Base-by-base conservation (phyloP, 805 yeast species). In the Pichia heedii region DNA sequence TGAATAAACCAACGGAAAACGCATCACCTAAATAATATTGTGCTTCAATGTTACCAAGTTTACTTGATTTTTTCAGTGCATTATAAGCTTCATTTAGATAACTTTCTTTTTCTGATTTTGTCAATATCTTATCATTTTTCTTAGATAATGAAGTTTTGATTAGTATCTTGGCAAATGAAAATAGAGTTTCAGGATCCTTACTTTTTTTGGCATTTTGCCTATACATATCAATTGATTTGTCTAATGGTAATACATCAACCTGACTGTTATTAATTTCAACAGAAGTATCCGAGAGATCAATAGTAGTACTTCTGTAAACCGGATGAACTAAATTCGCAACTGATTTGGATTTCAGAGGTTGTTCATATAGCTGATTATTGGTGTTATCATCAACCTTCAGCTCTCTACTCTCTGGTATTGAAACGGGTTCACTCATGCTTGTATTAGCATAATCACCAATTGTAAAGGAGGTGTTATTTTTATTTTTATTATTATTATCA, bases 1-100 rank as follows among this genome's bases (percentile, higher is more conserved):
- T 44, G 44, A 88, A 71, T 0, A 85, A 86, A 3, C 95, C 95
- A 2, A 90, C 79, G 12, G 89, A 74, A 60, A 81, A 81, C 0
- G 90, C 88, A 62, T 90, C 97, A n/a, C 80, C 98, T 26, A 93
- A 66, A 22, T 89, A 69, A 57, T 90, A 93, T 61, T 93, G 97
- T 0, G 97, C 95, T 42, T 90, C 96, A 1, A 81, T 72, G 53
- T 80, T 82, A 33, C 53, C 54, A 3, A 42, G 13, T 35, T 47
- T 50, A 26, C 46, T 42, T 1, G 53, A 40, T 43, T 47, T 50
- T 30, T 51, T 50, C 50, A 89, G 69, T 51, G 84, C 81, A 44
- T 69, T 68, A 19, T 74, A 68, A 0, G 96, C 90, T 58, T 93
- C 97, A 53, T 83, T 81, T 33, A 88, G 66, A 43, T 85, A 75